These are phyloP conservation scores for Coemansia sp. DNA, from an alignment of 192 early-diverging fungal species.

Conservation along the genomic window DNA sequence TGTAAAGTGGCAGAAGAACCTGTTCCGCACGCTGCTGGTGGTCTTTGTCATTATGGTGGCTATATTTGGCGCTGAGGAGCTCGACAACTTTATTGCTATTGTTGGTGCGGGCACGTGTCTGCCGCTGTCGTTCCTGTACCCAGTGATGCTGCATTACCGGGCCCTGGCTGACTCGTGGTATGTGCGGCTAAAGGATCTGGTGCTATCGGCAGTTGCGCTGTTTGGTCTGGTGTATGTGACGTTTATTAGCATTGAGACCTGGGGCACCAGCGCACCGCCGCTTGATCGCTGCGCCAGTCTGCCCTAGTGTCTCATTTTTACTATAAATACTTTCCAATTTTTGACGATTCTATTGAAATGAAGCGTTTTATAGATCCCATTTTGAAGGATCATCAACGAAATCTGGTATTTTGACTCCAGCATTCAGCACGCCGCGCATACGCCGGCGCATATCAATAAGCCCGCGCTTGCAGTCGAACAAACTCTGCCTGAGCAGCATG, in stretches of 20 bases:
- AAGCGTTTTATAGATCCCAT: constrained; percentile 23
- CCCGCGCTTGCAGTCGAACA: constrained; percentile 54
- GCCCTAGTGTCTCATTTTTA: constrained; percentile 43
- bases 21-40: constrained; percentile 68
- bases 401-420: constrained; percentile 21
- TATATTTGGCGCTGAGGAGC: constrained; percentile 73
- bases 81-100: constrained; percentile 83
- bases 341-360: constrained; percentile 73
- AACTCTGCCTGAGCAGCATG: constrained; percentile 37
- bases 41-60: constrained; percentile 69
- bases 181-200: constrained; percentile 59
- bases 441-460: constrained; percentile 53
- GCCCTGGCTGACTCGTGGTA: constrained; percentile 51
- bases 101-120: constrained; percentile 80
- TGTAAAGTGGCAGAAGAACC: constrained; percentile 89
- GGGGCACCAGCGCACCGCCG: constrained; percentile 33
- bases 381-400: constrained; percentile 38
- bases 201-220: constrained; percentile 65
- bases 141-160: constrained; percentile 77
- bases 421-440: constrained; percentile 47
- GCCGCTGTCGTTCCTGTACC: constrained; percentile 81
- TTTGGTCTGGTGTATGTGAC: constrained; percentile 83
- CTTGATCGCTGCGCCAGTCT: constrained; percentile 13
- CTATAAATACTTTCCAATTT: constrained; percentile 71
- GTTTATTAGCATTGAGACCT: constrained; percentile 46